Conservation (phyloP, 371 early-diverging fungal genomes). For the Mortierella sp. region DNA sequence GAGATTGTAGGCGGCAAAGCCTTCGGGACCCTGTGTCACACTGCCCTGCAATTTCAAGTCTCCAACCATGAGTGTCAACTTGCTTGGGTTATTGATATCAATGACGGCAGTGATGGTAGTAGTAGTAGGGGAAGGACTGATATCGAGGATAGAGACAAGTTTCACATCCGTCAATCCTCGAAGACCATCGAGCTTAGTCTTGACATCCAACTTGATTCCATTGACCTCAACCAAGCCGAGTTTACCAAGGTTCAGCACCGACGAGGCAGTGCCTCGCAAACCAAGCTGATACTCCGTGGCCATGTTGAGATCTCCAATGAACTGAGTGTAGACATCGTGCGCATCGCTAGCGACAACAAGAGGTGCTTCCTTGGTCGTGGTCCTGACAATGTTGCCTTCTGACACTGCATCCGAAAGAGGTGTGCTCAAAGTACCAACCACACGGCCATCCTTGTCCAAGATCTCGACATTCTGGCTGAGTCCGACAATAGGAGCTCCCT, state of each 20-base stretch:
- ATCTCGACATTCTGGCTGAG: conserved; percentile 29
- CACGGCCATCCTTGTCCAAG: conserved; percentile 18
- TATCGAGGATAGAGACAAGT: background rate
- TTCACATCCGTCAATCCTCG: conserved; percentile 21
- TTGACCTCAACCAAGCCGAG: conserved; percentile 28
- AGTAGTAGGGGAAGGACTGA: background rate
- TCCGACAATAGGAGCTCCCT: conserved; percentile 29
- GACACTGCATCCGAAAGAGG: conserved; percentile 5
- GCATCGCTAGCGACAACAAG: conserved; percentile 14
- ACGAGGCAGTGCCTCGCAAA: conserved; percentile 27
- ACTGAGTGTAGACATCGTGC: conserved; percentile 8
- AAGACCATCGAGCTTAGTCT: conserved; percentile 18
- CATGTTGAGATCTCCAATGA: conserved; percentile 18
- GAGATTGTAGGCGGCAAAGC: too few species aligned
- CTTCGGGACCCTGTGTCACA: background rate
- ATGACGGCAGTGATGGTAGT: background rate
- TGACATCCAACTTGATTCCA: conserved; percentile 34
- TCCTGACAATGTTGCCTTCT: conserved; percentile 9
- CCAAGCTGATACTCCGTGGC: conserved; percentile 19
- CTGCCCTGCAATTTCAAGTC: background rate
- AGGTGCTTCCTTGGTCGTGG: conserved; percentile 3
- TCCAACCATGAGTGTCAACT: conserved; percentile 26
- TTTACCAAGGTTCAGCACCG: conserved; percentile 19
- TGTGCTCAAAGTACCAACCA: conserved; percentile 24
- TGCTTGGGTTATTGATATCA: conserved; percentile 33